Evolutionary conservation across 768 basidiomycete genomes (phyloP).

Genomic region (Pholiota microspora): DNA sequence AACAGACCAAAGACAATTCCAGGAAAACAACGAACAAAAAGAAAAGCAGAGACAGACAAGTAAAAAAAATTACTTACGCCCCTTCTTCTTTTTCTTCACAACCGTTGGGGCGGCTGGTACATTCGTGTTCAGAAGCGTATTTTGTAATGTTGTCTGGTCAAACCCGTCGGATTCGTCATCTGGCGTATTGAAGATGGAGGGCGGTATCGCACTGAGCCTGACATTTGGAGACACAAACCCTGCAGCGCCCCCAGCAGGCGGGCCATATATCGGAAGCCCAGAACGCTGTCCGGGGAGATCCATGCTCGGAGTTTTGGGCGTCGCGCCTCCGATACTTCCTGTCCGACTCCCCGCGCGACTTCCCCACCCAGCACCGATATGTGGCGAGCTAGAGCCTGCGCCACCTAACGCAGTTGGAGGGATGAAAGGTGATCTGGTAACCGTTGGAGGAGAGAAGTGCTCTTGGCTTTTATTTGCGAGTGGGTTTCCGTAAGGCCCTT

Average conservation of each 20-base stretch:
- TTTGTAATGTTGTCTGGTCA: constrained; percentile 19
- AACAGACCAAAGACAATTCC: not conserved
- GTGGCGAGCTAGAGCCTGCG: not conserved
- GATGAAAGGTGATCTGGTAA: constrained; percentile 1
- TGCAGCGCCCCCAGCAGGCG: constrained; percentile 2
- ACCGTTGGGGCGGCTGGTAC: not conserved
- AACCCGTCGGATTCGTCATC: constrained; percentile 20
- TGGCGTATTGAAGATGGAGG: constrained; percentile 1
- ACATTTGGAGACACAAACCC: constrained; percentile 1
- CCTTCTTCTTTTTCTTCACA: constrained; percentile 17
- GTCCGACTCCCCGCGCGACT: not conserved
- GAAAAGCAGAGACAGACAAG: constrained; percentile 1
- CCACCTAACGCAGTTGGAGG: not conserved
- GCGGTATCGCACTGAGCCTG: constrained; percentile 5
- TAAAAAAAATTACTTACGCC: constrained; percentile 2
- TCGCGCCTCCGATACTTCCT: constrained; percentile 10
- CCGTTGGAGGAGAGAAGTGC: not conserved
- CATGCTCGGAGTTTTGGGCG: constrained; percentile 12
- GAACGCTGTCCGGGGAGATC: constrained; percentile 14
- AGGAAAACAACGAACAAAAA: not conserved
- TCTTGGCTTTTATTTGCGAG: constrained; percentile 10
- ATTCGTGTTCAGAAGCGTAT: constrained; percentile 20
- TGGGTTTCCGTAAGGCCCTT: constrained; percentile 20
- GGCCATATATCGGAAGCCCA: constrained; percentile 15
- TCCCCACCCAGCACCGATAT: not conserved